A percentile compares a stretch with the other conserved stretches of the same genome.
Evolutionary conservation across 805 yeast species (phyloP).

Genomic region (Candida alai): DNA sequence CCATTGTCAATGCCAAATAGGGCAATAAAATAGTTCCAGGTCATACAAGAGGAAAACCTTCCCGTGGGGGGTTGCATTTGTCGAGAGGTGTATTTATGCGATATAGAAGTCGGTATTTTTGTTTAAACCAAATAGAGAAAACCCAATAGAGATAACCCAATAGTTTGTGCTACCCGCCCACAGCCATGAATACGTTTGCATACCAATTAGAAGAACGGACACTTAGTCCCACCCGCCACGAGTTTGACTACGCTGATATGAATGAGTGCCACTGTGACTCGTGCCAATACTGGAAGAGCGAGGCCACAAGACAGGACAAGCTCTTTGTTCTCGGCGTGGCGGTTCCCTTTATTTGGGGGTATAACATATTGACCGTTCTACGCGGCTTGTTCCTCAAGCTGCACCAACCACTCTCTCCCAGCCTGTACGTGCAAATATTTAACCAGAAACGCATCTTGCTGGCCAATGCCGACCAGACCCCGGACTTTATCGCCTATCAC

Average conservation of each 20-base stretch:
- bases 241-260: constrained; percentile 4
- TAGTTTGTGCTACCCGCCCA: too few relatives aligned
- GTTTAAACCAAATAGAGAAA: too few relatives aligned
- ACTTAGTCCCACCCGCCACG: neutral
- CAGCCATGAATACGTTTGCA: neutral
- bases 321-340: constrained; percentile 15
- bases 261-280: constrained; percentile 9
- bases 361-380: constrained; percentile 8
- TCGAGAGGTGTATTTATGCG: too few relatives aligned
- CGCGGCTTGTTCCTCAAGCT: constrained; percentile 7
- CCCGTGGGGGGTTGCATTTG: too few relatives aligned
- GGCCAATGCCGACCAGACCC: constrained; percentile 1
- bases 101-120: too few relatives aligned
- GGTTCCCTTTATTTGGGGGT: constrained; percentile 20
- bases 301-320: neutral
- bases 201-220: neutral
- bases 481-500: constrained; percentile 8
- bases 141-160: too few relatives aligned
- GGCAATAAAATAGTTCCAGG: too few relatives aligned
- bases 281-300: constrained; percentile 7
- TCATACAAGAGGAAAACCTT: too few relatives aligned
- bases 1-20: too few relatives aligned
- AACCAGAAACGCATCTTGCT: neutral
- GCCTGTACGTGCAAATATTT: constrained; percentile 8
- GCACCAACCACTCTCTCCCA: constrained; percentile 8